Evolutionary conservation across 768 basidiomycete species (phyloP), one percentile per base, ranked within the genome.

Genomic region (Auriculariales sp.): DNA sequence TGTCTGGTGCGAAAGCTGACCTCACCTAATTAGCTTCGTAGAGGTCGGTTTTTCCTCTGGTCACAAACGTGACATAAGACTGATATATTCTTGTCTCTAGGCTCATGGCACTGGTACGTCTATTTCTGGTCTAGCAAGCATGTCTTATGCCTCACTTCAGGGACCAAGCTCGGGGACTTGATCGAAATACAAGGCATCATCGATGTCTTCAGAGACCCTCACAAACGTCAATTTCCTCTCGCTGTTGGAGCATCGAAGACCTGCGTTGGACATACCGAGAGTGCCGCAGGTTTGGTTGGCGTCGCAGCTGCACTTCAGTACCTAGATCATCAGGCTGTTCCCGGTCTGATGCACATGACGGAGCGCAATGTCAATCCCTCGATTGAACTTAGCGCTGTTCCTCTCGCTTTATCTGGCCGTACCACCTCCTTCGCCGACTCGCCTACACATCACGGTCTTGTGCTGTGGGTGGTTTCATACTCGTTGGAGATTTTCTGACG

Each of bases 111-210:
- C n/a, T n/a, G n/a, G n/a, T n/a, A n/a, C n/a, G n/a, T n/a, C n/a
- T n/a, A n/a, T n/a, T n/a, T n/a, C n/a, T n/a, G n/a, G n/a, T n/a
- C n/a, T n/a, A n/a, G n/a, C n/a, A n/a, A n/a, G n/a, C n/a, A n/a
- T n/a, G n/a, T n/a, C n/a, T n/a, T n/a, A n/a, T n/a, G n/a, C n/a
- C n/a, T n/a, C n/a, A n/a, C n/a, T n/a, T n/a, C n/a, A n/a, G 66
- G 64, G 28, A 66, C 66, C 7, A 57, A 59, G 32, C 55, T 68
- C 4, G 66, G 66, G 9, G 66, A 68, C 49, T 58, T 64, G 24
- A 62, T 64, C 30, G 66, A 68, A 48, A 64, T 66, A 36, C 60
- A 66, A 54, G 66, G 61, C 2, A 63, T 68, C 39, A 66, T 64
- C 33, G 58, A 63, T 32, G 66, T 64, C 15, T 68, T 66, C 54